Conservation (phyloP, 2,329 filamentous ascomycete genomes). For the Thermothelomyces thermophilus region DNA sequence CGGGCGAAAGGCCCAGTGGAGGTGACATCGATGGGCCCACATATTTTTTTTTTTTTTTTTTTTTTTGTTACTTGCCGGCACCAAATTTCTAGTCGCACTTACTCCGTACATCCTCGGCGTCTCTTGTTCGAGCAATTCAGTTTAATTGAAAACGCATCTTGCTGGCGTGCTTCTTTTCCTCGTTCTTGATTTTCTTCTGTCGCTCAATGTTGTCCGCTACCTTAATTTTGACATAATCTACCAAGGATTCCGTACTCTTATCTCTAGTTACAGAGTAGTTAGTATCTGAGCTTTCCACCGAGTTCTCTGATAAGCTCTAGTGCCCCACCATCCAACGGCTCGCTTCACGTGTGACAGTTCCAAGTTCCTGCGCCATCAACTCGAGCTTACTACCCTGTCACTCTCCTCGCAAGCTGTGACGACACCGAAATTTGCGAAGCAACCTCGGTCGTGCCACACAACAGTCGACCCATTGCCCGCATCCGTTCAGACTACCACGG, state of each 20-base stretch:
- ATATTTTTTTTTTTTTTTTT: neutral
- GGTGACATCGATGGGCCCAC: slow-evolving; percentile 10
- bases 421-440: neutral
- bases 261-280: too few relatives aligned
- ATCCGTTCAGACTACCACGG: neutral
- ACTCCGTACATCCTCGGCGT: neutral
- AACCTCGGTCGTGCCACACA: neutral
- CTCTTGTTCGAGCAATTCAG: slow-evolving; percentile 1
- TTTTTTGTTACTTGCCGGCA: neutral
- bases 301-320: neutral
- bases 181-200: too few relatives aligned
- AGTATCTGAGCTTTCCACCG: neutral
- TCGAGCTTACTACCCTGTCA: neutral
- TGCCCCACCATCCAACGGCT: slow-evolving; percentile 4
- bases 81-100: neutral
- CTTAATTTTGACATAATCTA: too few relatives aligned
- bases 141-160: neutral
- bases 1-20: neutral
- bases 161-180: neutral
- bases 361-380: neutral
- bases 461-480: neutral
- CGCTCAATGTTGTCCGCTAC: too few relatives aligned
- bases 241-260: too few relatives aligned
- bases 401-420: neutral
- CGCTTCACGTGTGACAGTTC: neutral